Conservation (phyloP, 257 asterid species). For the Rauvolfia tetraphylla region DNA sequence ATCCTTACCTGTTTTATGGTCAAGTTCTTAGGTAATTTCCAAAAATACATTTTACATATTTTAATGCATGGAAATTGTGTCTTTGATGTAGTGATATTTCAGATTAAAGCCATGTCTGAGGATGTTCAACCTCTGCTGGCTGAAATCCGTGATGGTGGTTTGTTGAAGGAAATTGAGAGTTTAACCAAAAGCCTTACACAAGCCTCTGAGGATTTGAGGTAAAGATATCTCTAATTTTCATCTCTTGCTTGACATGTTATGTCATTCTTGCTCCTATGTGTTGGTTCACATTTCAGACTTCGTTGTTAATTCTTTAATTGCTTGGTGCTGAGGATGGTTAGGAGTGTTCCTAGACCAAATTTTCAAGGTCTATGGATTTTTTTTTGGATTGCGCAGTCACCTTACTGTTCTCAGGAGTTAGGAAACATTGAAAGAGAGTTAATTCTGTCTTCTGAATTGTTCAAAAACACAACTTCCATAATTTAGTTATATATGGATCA, state of each 20-base stretch:
- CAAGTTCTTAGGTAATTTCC: neutral
- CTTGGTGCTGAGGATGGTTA: neutral
- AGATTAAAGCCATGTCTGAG: slow-evolving; percentile 94
- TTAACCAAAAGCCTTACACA: slow-evolving; percentile 85
- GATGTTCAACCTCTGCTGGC: slow-evolving; percentile 86
- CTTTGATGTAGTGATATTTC: slow-evolving; percentile 73
- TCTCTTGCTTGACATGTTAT: neutral
- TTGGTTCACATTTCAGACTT: neutral
- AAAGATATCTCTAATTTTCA: slow-evolving; percentile 10
- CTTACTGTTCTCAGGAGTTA: neutral
- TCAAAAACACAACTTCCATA: neutral
- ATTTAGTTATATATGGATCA: neutral
- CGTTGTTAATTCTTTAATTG: neutral
- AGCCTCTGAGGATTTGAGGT: slow-evolving; percentile 94
- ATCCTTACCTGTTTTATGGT: neutral
- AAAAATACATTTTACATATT: slow-evolving; percentile 22
- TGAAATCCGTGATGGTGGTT: slow-evolving; percentile 80
- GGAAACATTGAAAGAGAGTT: neutral
- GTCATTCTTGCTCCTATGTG: neutral
- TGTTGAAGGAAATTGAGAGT: slow-evolving; percentile 82
- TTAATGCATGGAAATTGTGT: slow-evolving; percentile 50
- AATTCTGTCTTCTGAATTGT: neutral
- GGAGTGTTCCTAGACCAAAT: neutral
- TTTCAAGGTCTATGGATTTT: neutral
- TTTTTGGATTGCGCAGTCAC: neutral